Conservation (phyloP, 768 basidiomycete genomes). For the Steccherinum ochraceum region DNA sequence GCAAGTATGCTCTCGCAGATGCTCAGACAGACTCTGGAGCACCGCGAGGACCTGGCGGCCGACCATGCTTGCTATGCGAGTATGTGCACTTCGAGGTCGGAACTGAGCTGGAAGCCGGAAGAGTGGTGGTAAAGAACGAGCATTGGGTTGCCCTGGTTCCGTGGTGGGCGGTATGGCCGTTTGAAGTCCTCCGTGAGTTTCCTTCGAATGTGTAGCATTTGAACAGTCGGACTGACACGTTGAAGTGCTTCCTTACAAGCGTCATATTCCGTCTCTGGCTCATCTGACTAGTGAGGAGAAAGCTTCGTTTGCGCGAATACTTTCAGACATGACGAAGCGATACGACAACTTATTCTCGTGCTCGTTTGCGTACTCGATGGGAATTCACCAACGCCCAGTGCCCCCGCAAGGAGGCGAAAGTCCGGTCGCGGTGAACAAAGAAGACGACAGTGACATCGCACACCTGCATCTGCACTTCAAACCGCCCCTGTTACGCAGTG, state of each 20-base stretch:
- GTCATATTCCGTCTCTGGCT: constrained; percentile 70
- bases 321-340: constrained; percentile 56
- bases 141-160: constrained; percentile 85
- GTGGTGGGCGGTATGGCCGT: constrained; percentile 97
- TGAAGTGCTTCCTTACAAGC: constrained; percentile 66
- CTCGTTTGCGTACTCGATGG: constrained; percentile 93
- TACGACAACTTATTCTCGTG: constrained; percentile 81
- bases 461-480: constrained; percentile 87
- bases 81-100: constrained; percentile 64
- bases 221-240: neutral
- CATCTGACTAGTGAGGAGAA: constrained; percentile 59
- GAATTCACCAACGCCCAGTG: constrained; percentile 79
- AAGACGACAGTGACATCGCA: constrained; percentile 44
- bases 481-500: constrained; percentile 78
- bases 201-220: neutral
- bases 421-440: constrained; percentile 16
- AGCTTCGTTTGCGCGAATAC: constrained; percentile 54
- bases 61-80: constrained; percentile 71
- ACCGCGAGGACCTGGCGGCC: constrained; percentile 50
- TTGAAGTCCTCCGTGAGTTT: constrained; percentile 64
- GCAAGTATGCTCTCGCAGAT: constrained; percentile 36
- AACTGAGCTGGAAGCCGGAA: constrained; percentile 35
- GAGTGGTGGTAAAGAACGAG: constrained; percentile 65
- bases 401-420: constrained; percentile 24
- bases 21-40: constrained; percentile 32